phyloP scores from a whole-genome alignment of 192 early-diverging fungal genomes.

The Coemansia sp. region DNA sequence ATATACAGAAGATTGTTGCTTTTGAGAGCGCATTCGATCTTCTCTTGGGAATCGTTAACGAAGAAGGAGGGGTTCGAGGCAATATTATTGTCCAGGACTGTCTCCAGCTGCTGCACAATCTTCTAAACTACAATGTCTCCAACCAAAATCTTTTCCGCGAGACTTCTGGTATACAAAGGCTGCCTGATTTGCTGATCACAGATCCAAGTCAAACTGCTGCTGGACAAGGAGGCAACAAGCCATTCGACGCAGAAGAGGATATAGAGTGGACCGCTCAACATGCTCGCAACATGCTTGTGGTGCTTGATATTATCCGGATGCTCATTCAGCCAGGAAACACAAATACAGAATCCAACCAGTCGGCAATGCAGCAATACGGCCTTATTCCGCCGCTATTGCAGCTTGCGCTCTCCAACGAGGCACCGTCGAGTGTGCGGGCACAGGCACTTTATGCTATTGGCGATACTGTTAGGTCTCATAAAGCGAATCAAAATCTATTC shows the following conservation, averaged over 20 bases:
- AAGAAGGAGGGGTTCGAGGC: conserved; percentile 89
- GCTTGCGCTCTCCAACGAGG: conserved; percentile 70
- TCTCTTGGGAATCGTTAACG: conserved; percentile 81
- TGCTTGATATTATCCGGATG: conserved; percentile 87
- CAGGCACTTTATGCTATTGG: conserved; percentile 86
- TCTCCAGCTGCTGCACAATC: conserved; percentile 86
- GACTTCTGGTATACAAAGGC: conserved; percentile 87
- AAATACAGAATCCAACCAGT: conserved; percentile 88
- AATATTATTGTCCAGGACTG: conserved; percentile 96
- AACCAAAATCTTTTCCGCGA: conserved; percentile 99
- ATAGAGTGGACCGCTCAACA: conserved; percentile 83
- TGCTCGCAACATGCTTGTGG: conserved; percentile 80
- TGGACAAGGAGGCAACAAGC: conserved; percentile 31
- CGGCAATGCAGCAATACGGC: conserved; percentile 81
- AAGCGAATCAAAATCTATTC: conserved; percentile 76
- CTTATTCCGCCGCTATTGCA: conserved; percentile 81
- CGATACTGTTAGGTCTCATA: conserved; percentile 77
- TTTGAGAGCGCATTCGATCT: conserved; percentile 98
- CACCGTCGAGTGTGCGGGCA: conserved; percentile 75
- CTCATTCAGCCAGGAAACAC: conserved; percentile 86
- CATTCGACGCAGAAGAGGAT: conserved; percentile 47
- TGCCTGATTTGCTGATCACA: conserved; percentile 74
- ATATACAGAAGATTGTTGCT: conserved; percentile 98
- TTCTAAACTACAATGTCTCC: conserved; percentile 94
- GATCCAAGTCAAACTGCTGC: conserved; percentile 54